Conservation (phyloP, 805 yeast genomes). For the Lipomyces lipofer region DNA sequence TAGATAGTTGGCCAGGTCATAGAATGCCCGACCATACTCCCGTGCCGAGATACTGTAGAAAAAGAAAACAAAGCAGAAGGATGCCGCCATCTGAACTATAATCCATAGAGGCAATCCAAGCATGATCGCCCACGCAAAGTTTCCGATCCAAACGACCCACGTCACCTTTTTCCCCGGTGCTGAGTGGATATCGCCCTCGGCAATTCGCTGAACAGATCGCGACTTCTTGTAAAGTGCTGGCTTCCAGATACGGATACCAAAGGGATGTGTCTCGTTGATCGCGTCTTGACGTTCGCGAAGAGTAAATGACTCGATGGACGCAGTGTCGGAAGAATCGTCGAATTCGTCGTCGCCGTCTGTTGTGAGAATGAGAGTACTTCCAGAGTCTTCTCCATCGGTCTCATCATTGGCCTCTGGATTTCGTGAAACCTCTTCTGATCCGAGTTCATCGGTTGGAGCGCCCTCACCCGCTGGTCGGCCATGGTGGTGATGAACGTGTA, state of each 20-base stretch:
- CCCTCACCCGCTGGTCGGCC: slow-evolving; percentile 2
- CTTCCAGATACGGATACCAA: slow-evolving; percentile 98
- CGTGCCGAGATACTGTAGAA: slow-evolving; percentile 52
- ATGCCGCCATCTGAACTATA: slow-evolving; percentile 47
- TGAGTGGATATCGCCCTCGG: slow-evolving; percentile 91
- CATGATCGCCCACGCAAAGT: slow-evolving; percentile 69
- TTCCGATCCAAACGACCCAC: slow-evolving; percentile 65
- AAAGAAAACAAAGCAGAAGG: slow-evolving; percentile 31
- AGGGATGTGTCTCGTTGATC: slow-evolving; percentile 94
- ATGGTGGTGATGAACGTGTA: slow-evolving; percentile 28
- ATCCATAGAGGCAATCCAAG: slow-evolving; percentile 65
- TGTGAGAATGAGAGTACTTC: slow-evolving; percentile 27
- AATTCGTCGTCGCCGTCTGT: slow-evolving; percentile 40
- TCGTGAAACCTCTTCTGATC: slow-evolving; percentile 1
- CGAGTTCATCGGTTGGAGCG: slow-evolving; percentile 2
- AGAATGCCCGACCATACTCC: slow-evolving; percentile 62
- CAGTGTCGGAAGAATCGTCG: slow-evolving; percentile 36
- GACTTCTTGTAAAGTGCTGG: slow-evolving; percentile 93
- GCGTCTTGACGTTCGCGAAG: slow-evolving; percentile 93
- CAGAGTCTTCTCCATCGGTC: slow-evolving; percentile 29
- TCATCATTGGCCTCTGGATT: slow-evolving; percentile 12
- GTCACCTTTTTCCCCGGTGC: slow-evolving; percentile 55
- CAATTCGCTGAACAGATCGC: slow-evolving; percentile 86
- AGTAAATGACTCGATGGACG: slow-evolving; percentile 79
- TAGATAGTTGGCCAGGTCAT: slow-evolving; percentile 67